A percentile compares a stretch with the other conserved stretches of the same genome.
These are phyloP conservation scores for Volvox carteri DNA, from an alignment of 163 green algal genomes.

Conservation along the genomic window DNA sequence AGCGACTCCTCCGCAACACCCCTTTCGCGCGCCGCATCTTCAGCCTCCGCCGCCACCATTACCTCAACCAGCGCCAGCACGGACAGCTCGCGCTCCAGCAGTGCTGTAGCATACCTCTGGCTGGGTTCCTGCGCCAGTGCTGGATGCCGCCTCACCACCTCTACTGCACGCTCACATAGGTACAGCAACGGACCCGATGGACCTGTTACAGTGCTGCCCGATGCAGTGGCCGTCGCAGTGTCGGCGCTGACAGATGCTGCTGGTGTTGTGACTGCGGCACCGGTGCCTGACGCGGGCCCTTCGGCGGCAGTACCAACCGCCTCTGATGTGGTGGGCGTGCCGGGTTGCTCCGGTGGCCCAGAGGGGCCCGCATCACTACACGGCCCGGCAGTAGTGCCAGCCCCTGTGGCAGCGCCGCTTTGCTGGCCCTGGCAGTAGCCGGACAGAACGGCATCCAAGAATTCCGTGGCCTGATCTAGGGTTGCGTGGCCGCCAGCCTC, in stretches of 20 bases:
- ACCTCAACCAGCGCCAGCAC: slow-evolving; percentile 76
- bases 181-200: slow-evolving; percentile 59
- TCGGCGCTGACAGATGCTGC: not conserved
- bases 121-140: slow-evolving; percentile 63
- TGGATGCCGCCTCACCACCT: slow-evolving; percentile 68
- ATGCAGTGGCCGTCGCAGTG: not conserved
- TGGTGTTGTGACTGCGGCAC: not conserved
- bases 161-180: slow-evolving; percentile 67
- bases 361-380: not conserved
- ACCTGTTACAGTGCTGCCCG: not conserved
- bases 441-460: slow-evolving; percentile 68
- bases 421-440: slow-evolving; percentile 57
- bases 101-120: slow-evolving; percentile 68
- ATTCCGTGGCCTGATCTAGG: slow-evolving; percentile 63
- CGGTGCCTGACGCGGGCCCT: not conserved
- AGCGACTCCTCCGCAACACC: slow-evolving; percentile 62
- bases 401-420: not conserved
- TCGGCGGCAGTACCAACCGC: not conserved
- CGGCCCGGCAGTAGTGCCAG: not conserved
- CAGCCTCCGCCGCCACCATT: slow-evolving; percentile 72
- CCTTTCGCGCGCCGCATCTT: slow-evolving; percentile 58
- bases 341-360: slow-evolving; percentile 21
- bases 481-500: slow-evolving; percentile 66
- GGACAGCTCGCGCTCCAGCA: slow-evolving; percentile 75
- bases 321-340: slow-evolving; percentile 11